phyloP scores from a whole-genome alignment of 139 green algal species.

The Chlorella sp. region DNA sequence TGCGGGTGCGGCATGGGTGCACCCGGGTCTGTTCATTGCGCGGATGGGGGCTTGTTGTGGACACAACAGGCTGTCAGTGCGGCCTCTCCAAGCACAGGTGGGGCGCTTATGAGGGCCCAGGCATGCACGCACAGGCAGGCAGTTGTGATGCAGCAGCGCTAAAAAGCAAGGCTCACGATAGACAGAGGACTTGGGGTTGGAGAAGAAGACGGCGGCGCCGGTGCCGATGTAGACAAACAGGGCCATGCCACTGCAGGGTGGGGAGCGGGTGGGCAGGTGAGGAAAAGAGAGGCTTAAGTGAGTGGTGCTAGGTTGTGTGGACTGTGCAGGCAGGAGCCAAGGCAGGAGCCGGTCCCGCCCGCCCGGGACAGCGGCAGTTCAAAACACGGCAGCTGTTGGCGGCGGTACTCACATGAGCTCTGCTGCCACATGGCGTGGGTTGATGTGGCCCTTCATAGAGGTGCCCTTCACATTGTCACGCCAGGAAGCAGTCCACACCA shows the following conservation, averaged over 20 bases:
- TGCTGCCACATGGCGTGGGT: not conserved
- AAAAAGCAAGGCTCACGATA: not conserved
- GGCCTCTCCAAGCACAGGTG: too few relatives aligned
- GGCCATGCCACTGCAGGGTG: not conserved
- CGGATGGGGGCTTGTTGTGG: too few relatives aligned
- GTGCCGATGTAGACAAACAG: slow-evolving; percentile 27
- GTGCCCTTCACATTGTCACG: not conserved
- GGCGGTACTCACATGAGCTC: not conserved
- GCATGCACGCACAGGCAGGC: not conserved
- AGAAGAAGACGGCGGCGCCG: slow-evolving; percentile 8
- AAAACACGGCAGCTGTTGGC: not conserved
- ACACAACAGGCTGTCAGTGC: too few relatives aligned
- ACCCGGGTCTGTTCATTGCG: too few relatives aligned
- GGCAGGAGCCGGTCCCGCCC: not conserved
- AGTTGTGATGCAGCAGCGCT: not conserved
- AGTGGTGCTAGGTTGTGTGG: not conserved
- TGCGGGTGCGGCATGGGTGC: too few relatives aligned
- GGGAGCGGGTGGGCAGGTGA: not conserved
- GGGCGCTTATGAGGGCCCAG: not conserved
- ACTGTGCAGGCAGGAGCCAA: not conserved
- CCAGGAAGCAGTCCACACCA: not conserved
- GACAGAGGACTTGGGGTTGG: not conserved
- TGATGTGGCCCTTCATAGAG: not conserved
- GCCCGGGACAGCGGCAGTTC: not conserved
- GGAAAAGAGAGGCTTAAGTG: not conserved